Evolutionary conservation across 1,284 basidiomycete species (phyloP).

Genomic region (Rhodofomes roseus): DNA sequence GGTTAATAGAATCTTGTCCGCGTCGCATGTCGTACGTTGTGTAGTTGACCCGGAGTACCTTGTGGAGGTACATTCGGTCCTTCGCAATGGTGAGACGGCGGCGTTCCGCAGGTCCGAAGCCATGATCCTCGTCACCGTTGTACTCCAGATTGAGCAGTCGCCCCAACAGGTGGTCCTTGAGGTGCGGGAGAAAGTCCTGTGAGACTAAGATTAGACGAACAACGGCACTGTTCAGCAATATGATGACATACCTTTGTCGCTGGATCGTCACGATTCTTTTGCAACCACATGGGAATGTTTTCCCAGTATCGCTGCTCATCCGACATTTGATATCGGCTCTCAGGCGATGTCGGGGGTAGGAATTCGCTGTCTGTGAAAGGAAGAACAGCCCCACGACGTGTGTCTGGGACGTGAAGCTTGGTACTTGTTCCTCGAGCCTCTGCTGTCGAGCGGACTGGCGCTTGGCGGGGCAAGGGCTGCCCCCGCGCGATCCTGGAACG

Average conservation of each 20-base stretch:
- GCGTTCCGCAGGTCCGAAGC: neutral
- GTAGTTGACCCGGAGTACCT: neutral
- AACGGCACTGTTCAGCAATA: neutral
- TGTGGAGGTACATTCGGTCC: neutral
- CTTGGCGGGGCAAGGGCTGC: neutral
- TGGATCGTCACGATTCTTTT: neutral
- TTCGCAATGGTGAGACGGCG: neutral
- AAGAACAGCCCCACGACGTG: neutral
- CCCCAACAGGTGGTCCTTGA: neutral
- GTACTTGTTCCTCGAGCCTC: too few relatives aligned
- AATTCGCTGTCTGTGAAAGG: neutral
- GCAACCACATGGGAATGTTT: neutral
- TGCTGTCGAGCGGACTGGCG: neutral
- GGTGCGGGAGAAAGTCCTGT: neutral
- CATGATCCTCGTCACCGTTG: neutral
- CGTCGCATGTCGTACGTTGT: neutral
- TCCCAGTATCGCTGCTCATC: neutral
- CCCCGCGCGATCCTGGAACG: neutral
- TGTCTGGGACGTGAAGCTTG: neutral
- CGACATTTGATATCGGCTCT: neutral
- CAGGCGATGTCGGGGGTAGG: neutral
- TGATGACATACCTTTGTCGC: neutral
- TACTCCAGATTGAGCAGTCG: neutral
- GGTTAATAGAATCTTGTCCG: neutral
- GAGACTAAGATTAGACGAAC: too few relatives aligned